A percentile compares a stretch with the other conserved stretches of the same genome.
phyloP scores from a whole-genome alignment of 2,329 filamentous ascomycete genomes.

The Colletotrichum siamense region DNA sequence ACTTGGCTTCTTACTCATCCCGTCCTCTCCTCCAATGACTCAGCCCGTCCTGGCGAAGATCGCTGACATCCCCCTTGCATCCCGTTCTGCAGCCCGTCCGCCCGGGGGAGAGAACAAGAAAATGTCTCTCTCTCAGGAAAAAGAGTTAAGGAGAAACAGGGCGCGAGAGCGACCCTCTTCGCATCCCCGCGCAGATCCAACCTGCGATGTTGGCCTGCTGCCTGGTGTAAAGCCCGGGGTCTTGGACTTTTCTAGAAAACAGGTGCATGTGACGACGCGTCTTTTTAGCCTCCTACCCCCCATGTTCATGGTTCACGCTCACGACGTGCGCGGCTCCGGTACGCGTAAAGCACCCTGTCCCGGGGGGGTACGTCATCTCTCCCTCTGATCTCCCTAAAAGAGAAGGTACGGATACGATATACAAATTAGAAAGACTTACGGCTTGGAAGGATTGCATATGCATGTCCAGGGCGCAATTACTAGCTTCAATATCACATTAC shows the following conservation, averaged over 20 bases:
- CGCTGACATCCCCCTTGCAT: neutral
- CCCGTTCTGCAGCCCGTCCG: neutral
- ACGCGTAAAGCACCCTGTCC: slow-evolving; percentile 14
- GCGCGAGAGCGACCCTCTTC: neutral
- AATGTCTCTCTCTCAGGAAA: neutral
- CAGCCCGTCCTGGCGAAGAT: neutral
- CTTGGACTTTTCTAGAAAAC: neutral
- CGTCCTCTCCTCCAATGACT: neutral
- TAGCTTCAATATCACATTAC: neutral
- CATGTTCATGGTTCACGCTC: neutral
- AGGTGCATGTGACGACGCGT: slow-evolving; percentile 16
- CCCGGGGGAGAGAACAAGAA: neutral
- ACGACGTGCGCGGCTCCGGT: neutral
- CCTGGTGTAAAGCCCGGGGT: neutral
- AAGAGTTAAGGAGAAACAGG: too few species aligned
- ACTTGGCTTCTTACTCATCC: neutral
- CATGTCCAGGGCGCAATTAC: neutral
- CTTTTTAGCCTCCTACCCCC: neutral
- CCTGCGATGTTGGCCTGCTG: neutral
- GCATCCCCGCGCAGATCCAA: neutral
- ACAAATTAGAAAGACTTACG: neutral
- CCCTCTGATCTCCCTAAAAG: neutral
- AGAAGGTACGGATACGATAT: neutral
- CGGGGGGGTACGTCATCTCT: slow-evolving; percentile 5
- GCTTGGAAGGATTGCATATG: neutral